phyloP scores from a whole-genome alignment of 768 basidiomycete genomes.

The Lactifluus hygrophoroides region DNA sequence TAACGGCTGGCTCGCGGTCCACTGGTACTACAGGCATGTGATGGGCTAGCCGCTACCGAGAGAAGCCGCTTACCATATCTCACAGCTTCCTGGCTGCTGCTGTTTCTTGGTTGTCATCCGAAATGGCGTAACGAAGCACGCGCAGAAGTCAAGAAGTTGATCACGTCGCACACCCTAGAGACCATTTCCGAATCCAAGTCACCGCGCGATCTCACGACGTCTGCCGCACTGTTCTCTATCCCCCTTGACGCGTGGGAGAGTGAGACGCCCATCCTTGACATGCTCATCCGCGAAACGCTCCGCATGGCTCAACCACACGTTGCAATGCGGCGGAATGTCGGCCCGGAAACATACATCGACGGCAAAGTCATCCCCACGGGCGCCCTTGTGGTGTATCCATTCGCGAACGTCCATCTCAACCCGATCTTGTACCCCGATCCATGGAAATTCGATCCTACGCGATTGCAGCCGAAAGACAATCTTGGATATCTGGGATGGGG shows the following conservation, averaged over 20 bases:
- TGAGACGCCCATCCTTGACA: constrained; percentile 61
- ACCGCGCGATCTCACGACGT: constrained; percentile 28
- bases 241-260: constrained; percentile 65
- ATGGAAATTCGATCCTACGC: constrained; percentile 64
- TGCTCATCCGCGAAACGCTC: constrained; percentile 67
- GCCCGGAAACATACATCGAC: constrained; percentile 61
- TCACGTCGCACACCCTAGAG: constrained; percentile 23
- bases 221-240: constrained; percentile 46
- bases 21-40: constrained; percentile 58
- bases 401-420: constrained; percentile 72
- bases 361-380: constrained; percentile 64
- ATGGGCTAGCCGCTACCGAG: constrained; percentile 1
- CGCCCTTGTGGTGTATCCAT: constrained; percentile 70
- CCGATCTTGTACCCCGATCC: constrained; percentile 65
- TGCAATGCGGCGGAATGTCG: constrained; percentile 73
- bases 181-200: not conserved
- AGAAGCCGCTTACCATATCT: constrained; percentile 2
- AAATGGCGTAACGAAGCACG: constrained; percentile 59
- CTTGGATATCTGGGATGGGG: constrained; percentile 73
- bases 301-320: constrained; percentile 73
- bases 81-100: constrained; percentile 69
- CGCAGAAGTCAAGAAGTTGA: constrained; percentile 48
- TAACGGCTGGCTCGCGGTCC: constrained; percentile 74
- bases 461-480: constrained; percentile 37
- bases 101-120: constrained; percentile 57